phyloP scores from a whole-genome alignment of 2,329 filamentous ascomycete genomes.

The Byssothecium circinans region DNA sequence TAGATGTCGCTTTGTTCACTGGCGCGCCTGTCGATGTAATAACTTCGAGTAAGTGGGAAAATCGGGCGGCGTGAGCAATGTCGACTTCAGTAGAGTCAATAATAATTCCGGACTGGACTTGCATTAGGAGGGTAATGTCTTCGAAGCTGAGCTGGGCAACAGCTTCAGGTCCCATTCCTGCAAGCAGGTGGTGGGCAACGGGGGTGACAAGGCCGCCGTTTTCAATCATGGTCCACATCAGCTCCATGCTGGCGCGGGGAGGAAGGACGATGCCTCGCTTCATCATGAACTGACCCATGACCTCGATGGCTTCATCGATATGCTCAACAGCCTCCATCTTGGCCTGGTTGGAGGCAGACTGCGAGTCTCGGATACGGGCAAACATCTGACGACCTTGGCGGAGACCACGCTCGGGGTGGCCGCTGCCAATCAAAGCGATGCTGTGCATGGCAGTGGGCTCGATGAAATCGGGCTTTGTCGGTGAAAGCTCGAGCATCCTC shows the following conservation, averaged over 20 bases:
- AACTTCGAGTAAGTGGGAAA: constrained; percentile 63
- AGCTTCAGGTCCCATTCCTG: constrained; percentile 61
- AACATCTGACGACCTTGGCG: constrained; percentile 84
- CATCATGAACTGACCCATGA: constrained; percentile 61
- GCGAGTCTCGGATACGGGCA: constrained; percentile 70
- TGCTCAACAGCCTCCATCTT: constrained; percentile 68
- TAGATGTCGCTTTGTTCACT: constrained; percentile 58
- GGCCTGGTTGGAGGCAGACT: constrained; percentile 50
- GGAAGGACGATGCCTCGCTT: constrained; percentile 56
- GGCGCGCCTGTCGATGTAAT: constrained; percentile 56
- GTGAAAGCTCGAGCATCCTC: constrained; percentile 67
- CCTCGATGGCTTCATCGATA: constrained; percentile 83
- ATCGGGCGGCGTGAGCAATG: constrained; percentile 61
- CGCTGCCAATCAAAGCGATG: constrained; percentile 82
- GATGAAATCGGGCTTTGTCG: constrained; percentile 69
- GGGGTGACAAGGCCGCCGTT: constrained; percentile 64
- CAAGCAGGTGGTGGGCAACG: constrained; percentile 62
- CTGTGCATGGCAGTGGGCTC: constrained; percentile 91
- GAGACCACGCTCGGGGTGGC: constrained; percentile 80
- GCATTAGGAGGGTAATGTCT: constrained; percentile 61
- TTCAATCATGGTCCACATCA: constrained; percentile 66
- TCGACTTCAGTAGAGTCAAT: constrained; percentile 53
- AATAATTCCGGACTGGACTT: constrained; percentile 59
- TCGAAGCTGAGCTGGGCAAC: constrained; percentile 58
- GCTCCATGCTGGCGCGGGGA: constrained; percentile 58